Base-by-base conservation (phyloP, 148 eudicot genomes). In the Arbutus unedo region DNA sequence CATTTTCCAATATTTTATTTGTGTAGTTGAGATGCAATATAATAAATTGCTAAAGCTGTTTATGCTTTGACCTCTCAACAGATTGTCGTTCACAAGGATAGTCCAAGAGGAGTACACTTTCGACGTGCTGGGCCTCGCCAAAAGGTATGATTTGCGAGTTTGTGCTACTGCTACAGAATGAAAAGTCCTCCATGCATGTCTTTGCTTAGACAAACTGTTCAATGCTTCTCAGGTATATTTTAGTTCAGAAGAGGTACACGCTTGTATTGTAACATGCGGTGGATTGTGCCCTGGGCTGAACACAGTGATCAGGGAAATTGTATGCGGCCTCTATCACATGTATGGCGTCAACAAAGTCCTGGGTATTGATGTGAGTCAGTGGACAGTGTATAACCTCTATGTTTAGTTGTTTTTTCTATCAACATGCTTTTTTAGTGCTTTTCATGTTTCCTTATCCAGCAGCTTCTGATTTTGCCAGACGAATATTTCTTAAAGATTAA, bases 181-280 rank as follows among this genome's bases (percentile, higher is more conserved):
- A 66, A 9, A 64, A 66, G 21, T 25, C 25, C 43, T 11, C 43
- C 15, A 25, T 66, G 43, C 43, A 25, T 66, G 15, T 21, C 71
- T 66, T 66, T 23, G 21, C 73, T 14, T 41, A 38, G 45, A 38
- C 48, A 54, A 15, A 18, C 57, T 56, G 9, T 56, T 74, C 47
- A 13, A 44, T 74, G 49, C 43, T 54, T 53, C 71, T 23, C 89
- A 90, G 92, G 91, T 90, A 44, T 88, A 88, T 86, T 90, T 87
- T 88, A 79, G 82, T 60, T 79, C 92, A 21, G 90, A 88, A 41
- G 92, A 90, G 53, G 92, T 90, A 83, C 83, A 74, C 50, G 92
- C 92, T 3, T 90, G 90, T 80, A 88, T 90, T 67, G 92, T 90
- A 55, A 90, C 92, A 59, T 90, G 92, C 77, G 92, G 90, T 78